These are phyloP conservation scores for Hypomyces perniciosus DNA, from an alignment of 2,329 filamentous ascomycete species.

Conservation along the genomic window DNA sequence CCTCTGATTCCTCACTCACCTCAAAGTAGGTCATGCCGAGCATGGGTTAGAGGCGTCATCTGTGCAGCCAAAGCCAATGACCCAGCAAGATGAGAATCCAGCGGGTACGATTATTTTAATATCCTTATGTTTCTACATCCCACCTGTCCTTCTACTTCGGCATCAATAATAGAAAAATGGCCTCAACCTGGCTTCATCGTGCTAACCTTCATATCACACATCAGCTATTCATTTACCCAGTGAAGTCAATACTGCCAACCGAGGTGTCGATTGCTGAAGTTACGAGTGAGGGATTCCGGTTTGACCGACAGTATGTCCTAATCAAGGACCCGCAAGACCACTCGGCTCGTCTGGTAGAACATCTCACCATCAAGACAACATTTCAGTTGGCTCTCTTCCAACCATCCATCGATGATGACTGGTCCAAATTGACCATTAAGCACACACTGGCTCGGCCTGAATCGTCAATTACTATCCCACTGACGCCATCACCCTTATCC, in stretches of 20 bases:
- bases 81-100: conserved; percentile 14
- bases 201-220: not conserved
- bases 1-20: not conserved
- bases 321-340: conserved; percentile 12
- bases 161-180: not conserved
- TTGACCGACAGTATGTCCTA: conserved; percentile 17
- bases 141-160: not conserved
- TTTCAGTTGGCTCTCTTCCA: conserved; percentile 15
- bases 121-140: not conserved
- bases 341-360: conserved; percentile 13
- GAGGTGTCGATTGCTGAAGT: conserved; percentile 16
- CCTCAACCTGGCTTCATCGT: no score
- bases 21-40: not conserved
- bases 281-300: conserved; percentile 16
- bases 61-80: not conserved
- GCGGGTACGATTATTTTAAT: conserved; percentile 7
- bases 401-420: conserved; percentile 16
- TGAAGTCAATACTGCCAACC: conserved; percentile 17
- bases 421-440: conserved; percentile 16
- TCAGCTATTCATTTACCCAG: conserved; percentile 17
- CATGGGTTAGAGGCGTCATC: not conserved
- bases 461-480: conserved; percentile 14
- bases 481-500: conserved; percentile 15
- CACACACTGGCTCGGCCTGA: conserved; percentile 11
- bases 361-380: conserved; percentile 16